These are phyloP conservation scores for Agrostemma githago DNA, from an alignment of 148 eudicot species.

Conservation along the genomic window DNA sequence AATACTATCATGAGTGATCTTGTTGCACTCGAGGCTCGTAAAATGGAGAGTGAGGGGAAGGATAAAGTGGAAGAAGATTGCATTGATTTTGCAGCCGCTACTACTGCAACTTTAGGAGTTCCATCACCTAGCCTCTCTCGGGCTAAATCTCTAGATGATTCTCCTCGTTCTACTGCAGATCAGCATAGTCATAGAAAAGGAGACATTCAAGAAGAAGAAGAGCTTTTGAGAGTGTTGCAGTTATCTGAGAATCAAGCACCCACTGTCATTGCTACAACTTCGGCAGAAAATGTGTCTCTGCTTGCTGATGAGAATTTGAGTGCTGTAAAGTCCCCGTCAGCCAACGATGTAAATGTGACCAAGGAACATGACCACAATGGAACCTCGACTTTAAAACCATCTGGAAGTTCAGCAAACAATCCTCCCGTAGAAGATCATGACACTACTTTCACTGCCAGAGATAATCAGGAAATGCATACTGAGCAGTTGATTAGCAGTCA, in stretches of 20 bases:
- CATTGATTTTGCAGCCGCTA: slow-evolving; percentile 93
- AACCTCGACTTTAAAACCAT: slow-evolving; percentile 25
- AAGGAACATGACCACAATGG: slow-evolving; percentile 25
- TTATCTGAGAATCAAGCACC: slow-evolving; percentile 44
- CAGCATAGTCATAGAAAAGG: slow-evolving; percentile 45
- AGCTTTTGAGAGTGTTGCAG: slow-evolving; percentile 51
- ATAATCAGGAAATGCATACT: slow-evolving; percentile 18
- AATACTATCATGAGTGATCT: slow-evolving; percentile 88
- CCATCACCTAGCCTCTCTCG: slow-evolving; percentile 80
- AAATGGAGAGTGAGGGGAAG: slow-evolving; percentile 37
- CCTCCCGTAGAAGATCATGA: slow-evolving; percentile 29
- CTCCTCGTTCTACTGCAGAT: slow-evolving; percentile 36
- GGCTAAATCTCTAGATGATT: slow-evolving; percentile 62
- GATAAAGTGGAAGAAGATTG: slow-evolving; percentile 56
- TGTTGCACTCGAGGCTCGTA: slow-evolving; percentile 69
- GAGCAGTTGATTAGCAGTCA: slow-evolving; percentile 28
- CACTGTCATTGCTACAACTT: slow-evolving; percentile 16
- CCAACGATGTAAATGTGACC: slow-evolving; percentile 12
- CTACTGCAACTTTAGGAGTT: slow-evolving; percentile 87
- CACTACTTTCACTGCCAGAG: slow-evolving; percentile 26
- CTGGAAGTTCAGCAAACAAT: slow-evolving; percentile 24
- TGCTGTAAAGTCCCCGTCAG: slow-evolving; percentile 27
- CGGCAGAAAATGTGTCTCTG: slow-evolving; percentile 16
- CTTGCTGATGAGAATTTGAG: slow-evolving; percentile 31
- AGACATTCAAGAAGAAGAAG: slow-evolving; percentile 73